Evolutionary conservation across 176 grass and related monocot species (phyloP).

Genomic region (Saccharum spontaneum): DNA sequence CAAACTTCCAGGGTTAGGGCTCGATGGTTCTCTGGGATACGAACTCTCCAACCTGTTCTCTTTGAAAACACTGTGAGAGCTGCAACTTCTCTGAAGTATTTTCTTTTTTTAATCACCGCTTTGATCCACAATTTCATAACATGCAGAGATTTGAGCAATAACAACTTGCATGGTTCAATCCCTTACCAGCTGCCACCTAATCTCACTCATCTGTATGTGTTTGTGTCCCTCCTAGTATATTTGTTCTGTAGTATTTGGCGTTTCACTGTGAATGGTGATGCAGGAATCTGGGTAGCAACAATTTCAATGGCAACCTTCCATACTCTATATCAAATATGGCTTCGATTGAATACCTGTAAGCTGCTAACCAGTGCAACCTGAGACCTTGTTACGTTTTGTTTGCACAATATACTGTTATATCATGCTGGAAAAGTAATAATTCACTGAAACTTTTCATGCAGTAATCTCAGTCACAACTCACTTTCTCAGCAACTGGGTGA

Average conservation of each 20-base stretch:
- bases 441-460: slow-evolving; percentile 35
- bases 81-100: slow-evolving; percentile 20
- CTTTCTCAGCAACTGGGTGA: slow-evolving; percentile 69
- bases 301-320: slow-evolving; percentile 74
- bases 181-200: slow-evolving; percentile 93
- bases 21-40: slow-evolving; percentile 85
- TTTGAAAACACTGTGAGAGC: slow-evolving; percentile 79
- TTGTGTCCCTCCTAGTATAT: slow-evolving; percentile 26
- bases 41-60: slow-evolving; percentile 74
- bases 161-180: slow-evolving; percentile 71
- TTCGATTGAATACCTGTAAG: slow-evolving; percentile 89
- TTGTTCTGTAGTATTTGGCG: neutral
- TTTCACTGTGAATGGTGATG: slow-evolving; percentile 33
- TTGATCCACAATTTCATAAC: slow-evolving; percentile 31
- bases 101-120: neutral
- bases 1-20: slow-evolving; percentile 61
- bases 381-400: neutral
- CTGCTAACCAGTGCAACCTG: slow-evolving; percentile 25
- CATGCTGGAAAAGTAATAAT: slow-evolving; percentile 29
- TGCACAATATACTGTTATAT: slow-evolving; percentile 19
- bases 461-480: slow-evolving; percentile 88
- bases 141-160: slow-evolving; percentile 89
- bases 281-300: slow-evolving; percentile 92
- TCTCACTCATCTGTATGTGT: slow-evolving; percentile 78
- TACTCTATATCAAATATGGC: slow-evolving; percentile 79